Conservation (phyloP, 805 yeast genomes). For the Vanderwaltozyma polyspora region DNA sequence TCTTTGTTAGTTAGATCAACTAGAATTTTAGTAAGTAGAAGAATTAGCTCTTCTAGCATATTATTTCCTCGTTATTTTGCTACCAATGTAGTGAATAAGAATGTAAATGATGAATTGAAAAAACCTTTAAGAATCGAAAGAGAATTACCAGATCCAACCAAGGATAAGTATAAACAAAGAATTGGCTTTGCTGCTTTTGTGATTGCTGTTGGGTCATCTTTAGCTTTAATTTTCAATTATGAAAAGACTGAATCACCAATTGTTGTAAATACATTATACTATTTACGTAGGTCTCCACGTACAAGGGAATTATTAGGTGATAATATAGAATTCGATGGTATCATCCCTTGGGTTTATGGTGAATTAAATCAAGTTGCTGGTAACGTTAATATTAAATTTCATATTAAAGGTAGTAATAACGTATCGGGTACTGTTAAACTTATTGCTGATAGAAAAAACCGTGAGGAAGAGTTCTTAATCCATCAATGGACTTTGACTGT, state of each 20-base stretch:
- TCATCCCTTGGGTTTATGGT: slow-evolving; percentile 82
- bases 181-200: slow-evolving; percentile 46
- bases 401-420: slow-evolving; percentile 55
- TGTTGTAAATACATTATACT: slow-evolving; percentile 75
- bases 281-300: slow-evolving; percentile 60
- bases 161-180: slow-evolving; percentile 41
- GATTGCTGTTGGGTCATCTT: slow-evolving; percentile 40
- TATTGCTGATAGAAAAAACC: slow-evolving; percentile 58
- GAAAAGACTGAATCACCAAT: slow-evolving; percentile 88
- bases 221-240: slow-evolving; percentile 73
- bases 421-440: slow-evolving; percentile 45
- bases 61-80: no score
- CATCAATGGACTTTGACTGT: slow-evolving; percentile 51
- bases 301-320: slow-evolving; percentile 61
- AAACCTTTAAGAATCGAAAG: slow-evolving; percentile 56
- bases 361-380: slow-evolving; percentile 76
- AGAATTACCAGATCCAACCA: slow-evolving; percentile 72
- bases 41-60: slow-evolving; percentile 2
- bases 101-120: slow-evolving; percentile 12
- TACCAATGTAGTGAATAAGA: no score
- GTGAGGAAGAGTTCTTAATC: slow-evolving; percentile 46
- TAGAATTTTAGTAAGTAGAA: no score
- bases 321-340: slow-evolving; percentile 57
- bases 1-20: no score
- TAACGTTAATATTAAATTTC: slow-evolving; percentile 58